Evolutionary conservation across 2,329 filamentous ascomycete species (phyloP), one percentile per base, ranked within the genome.

Genomic region (Phaeosphaeria sp.): DNA sequence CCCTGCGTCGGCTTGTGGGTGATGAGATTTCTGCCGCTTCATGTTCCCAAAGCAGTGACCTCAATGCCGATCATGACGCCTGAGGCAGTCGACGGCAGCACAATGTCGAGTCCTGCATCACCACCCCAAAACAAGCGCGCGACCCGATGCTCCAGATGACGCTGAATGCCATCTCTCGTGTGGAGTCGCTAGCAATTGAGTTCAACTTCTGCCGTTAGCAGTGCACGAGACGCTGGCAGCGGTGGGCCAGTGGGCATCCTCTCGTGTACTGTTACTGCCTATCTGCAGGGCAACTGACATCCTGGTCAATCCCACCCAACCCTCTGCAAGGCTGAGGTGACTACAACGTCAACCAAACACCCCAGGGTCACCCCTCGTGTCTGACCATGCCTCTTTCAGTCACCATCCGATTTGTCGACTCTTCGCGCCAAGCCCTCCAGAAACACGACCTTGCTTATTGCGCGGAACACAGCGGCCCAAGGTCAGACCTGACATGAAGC

Each of bases 51-150:
- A 54, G 20, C 17, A 55, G 66, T 51, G 42, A 56, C 43, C 27
- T 36, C 18, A 51, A 25, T 63, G 69, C 57, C 64, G 69, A 73
- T 73, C 70, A 72, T 73, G 66, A 73, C 70, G 70, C 65, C 68
- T 68, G 54, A 73, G 66, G 67, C 61, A 61, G 44, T 36, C 42
- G 46, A 46, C 44, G 51, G 53, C 57, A 51, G 51, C 55, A 55
- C 30, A 51, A 50, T 48, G 27, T 51, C 51, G 21, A 56, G 40
- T 47, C 22, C 40, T 57, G 53, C 43, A 58, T 53, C 53, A 54
- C 50, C 25, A 46, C 58, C 51, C 46, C 50, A 56, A 25, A 46
- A 46, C 22, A 46, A 46, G 44, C 44, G 44, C 44, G 44, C 44
- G 44, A 46, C 44, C 44, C 44, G 40, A 7, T 27, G 22, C 44